Conservation (phyloP, 192 early-diverging fungal species). For the Backusella liffmaniae region DNA sequence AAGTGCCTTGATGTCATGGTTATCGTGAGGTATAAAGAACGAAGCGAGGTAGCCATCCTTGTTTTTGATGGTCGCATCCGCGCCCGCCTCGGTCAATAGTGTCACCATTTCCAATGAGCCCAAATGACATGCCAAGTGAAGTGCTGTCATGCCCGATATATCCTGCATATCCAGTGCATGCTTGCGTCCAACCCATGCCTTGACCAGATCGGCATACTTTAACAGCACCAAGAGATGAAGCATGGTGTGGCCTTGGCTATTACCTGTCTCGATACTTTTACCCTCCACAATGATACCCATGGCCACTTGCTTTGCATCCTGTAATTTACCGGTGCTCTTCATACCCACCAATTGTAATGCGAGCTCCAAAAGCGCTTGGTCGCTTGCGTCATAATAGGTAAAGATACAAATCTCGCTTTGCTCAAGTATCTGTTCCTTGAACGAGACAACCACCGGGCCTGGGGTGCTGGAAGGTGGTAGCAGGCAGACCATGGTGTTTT, state of each 20-base stretch:
- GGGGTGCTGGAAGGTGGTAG: conserved; percentile 74
- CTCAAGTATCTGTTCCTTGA: conserved; percentile 51
- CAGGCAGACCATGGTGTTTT: conserved; percentile 78
- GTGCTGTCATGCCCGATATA: conserved; percentile 64
- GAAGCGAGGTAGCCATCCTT: neutral
- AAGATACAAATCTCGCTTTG: conserved; percentile 40
- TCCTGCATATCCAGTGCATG: conserved; percentile 45
- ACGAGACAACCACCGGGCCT: conserved; percentile 68
- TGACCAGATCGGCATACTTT: conserved; percentile 50
- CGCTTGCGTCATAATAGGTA: conserved; percentile 61
- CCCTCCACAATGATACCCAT: conserved; percentile 59
- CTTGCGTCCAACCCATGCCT: conserved; percentile 35
- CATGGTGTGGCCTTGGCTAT: conserved; percentile 53
- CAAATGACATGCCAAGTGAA: conserved; percentile 67
- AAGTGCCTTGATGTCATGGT: neutral
- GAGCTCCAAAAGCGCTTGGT: conserved; percentile 88
- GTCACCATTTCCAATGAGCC: conserved; percentile 48
- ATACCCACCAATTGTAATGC: conserved; percentile 87
- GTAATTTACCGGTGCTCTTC: conserved; percentile 76
- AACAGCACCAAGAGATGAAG: conserved; percentile 64
- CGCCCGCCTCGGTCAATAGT: conserved; percentile 51
- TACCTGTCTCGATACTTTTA: conserved; percentile 20
- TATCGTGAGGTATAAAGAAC: neutral
- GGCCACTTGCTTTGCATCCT: conserved; percentile 73
- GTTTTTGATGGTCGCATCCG: neutral